phyloP scores from a whole-genome alignment of 345 rosid genomes.

The Psidium friedrichsthalianum region DNA sequence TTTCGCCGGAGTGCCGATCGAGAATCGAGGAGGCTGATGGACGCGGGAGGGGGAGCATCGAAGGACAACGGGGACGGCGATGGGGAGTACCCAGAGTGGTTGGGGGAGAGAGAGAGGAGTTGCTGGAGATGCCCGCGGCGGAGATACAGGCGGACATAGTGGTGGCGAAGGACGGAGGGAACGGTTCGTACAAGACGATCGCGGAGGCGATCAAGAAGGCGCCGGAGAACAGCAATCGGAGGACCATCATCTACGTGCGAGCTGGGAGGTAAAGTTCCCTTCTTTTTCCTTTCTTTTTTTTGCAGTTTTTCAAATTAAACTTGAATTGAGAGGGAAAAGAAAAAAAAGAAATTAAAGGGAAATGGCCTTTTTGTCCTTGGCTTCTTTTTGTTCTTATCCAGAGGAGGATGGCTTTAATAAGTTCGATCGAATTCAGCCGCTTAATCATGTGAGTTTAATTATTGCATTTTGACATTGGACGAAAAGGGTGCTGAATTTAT shows the following conservation, averaged over 20 bases:
- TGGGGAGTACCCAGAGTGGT: constrained; percentile 56
- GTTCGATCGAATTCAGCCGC: neutral
- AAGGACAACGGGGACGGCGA: neutral
- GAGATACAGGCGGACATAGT: constrained; percentile 77
- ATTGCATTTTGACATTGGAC: neutral
- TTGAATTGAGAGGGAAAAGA: neutral
- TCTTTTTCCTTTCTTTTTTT: neutral
- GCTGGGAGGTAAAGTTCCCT: constrained; percentile 74
- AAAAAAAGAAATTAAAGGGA: neutral
- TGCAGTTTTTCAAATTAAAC: neutral
- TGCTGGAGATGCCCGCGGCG: constrained; percentile 41
- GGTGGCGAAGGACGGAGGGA: constrained; percentile 62
- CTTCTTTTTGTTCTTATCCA: neutral
- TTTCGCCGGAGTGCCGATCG: constrained; percentile 76
- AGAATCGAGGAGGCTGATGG: constrained; percentile 58
- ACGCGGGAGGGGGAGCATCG: neutral
- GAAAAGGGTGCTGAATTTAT: neutral
- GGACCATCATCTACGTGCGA: constrained; percentile 68
- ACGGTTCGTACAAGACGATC: constrained; percentile 57
- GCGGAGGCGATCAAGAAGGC: constrained; percentile 83
- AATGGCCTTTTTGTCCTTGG: neutral
- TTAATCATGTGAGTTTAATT: neutral
- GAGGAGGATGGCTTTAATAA: neutral
- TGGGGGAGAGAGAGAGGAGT: constrained; percentile 44
- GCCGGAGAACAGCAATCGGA: constrained; percentile 56